Evolutionary conservation across 2,329 filamentous ascomycete genomes (phyloP), one percentile per base, ranked within the genome.

Genomic region (Ophiosphaerella herpotricha): DNA sequence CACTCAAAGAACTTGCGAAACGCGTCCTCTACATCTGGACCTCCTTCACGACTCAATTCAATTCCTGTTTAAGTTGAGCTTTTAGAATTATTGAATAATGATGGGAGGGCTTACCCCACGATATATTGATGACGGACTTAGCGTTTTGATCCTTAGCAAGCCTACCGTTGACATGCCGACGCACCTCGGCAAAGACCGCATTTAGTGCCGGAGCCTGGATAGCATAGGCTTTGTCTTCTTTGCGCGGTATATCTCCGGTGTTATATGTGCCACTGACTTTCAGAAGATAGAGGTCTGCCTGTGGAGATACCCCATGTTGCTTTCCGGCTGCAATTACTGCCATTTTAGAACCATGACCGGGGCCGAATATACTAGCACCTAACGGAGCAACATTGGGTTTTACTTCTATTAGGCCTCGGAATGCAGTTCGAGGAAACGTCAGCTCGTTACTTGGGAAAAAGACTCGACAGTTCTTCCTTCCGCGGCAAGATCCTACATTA

Each of bases 101-200:
- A 11, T 12, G 14, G 18, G 11, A 14, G 23, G 23, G 21, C 48
- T 43, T 29, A 53, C 50, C 50, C 41, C 50, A 53, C 11, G 54
- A 53, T 41, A 56, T 48, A n/a, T 53, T 56, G 13, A 56, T 44
- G 3, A 56, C 47, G 1, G 54, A 55, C 26, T 42, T 53, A 5
- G 48, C 24, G 12, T 42, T 21, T 13, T 21, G 31, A n/a, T 38
- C 37, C 11, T 5, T 18, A 1, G 31, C 24, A 8, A 35, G n/a
- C 12, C 46, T 47, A 2, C n/a, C 16, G 5, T 8, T 18, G 7
- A 44, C 9, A 21, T 44, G 33, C 5, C n/a, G 21, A 16, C 42
- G 21, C 24, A 50, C 13, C 6, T 36, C 35, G 5, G 16, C 12
- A 9, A 50, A 26, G 4, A 38, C 18, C 2, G 4, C 11, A 7